These are phyloP conservation scores for Acanthamoeba healyi DNA, from an alignment of 208 protist genomes.

Conservation along the genomic window DNA sequence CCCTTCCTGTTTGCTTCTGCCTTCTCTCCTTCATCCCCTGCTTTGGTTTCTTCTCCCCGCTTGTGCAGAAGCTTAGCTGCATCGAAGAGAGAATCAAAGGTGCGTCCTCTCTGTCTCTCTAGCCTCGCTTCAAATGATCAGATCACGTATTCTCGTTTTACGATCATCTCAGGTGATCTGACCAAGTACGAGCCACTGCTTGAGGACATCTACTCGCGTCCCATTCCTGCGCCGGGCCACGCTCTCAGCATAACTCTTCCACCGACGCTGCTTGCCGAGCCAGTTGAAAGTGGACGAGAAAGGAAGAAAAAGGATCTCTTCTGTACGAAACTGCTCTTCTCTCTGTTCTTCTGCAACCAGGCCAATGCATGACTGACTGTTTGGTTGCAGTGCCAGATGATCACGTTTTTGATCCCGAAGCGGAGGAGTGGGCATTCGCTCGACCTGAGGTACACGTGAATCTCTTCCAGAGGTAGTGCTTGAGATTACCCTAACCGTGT, in stretches of 20 bases:
- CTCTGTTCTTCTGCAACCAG: background rate
- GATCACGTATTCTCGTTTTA: background rate
- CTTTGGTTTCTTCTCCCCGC: conserved; percentile 49
- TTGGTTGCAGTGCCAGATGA: background rate
- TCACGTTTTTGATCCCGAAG: background rate
- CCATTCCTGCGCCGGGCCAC: background rate
- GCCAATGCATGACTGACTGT: too few relatives aligned
- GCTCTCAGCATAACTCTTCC: background rate
- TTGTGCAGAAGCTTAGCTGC: conserved; percentile 1
- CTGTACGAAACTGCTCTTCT: background rate
- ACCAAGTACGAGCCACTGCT: background rate
- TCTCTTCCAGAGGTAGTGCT: background rate
- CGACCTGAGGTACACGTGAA: background rate
- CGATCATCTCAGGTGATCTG: background rate
- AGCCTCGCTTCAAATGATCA: background rate
- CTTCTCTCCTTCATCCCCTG: conserved; percentile 71
- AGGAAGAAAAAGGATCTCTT: conserved; percentile 22
- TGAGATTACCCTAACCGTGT: background rate
- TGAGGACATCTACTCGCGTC: background rate
- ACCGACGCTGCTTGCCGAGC: background rate
- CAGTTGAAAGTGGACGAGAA: background rate
- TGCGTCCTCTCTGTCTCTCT: background rate
- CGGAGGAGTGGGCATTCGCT: background rate
- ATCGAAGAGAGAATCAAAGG: conserved; percentile 2
- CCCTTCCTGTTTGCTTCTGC: conserved; percentile 70